These are phyloP conservation scores for Sclerotinia trifoliorum DNA, from an alignment of 2,329 filamentous ascomycete genomes.

Conservation along the genomic window DNA sequence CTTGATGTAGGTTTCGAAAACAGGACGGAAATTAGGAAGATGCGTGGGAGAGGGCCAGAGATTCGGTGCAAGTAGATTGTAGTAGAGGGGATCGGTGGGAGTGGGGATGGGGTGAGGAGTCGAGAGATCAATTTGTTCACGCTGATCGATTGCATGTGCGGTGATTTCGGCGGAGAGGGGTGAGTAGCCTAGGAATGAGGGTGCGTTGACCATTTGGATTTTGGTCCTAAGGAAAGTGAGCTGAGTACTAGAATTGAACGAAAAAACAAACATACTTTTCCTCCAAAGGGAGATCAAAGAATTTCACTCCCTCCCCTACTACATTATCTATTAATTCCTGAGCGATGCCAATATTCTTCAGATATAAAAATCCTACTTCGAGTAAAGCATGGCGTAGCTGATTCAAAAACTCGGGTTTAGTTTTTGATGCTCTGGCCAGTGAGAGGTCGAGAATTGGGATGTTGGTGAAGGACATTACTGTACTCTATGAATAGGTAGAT, in stretches of 20 bases:
- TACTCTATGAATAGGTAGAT: constrained; percentile 21
- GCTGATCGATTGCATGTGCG: constrained; percentile 71
- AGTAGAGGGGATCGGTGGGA: constrained; percentile 63
- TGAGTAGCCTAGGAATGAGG: constrained; percentile 70
- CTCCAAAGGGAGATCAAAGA: constrained; percentile 73
- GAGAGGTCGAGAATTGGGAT: constrained; percentile 78
- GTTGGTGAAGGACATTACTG: constrained; percentile 56
- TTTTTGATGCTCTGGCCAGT: constrained; percentile 58
- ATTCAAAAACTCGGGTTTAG: constrained; percentile 70
- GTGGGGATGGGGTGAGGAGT: constrained; percentile 70
- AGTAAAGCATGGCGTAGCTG: constrained; percentile 73
- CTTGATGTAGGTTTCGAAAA: constrained; percentile 72
- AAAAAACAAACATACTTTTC: constrained; percentile 58
- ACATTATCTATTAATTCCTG: constrained; percentile 64
- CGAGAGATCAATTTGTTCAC: constrained; percentile 84
- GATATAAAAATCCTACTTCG: constrained; percentile 85
- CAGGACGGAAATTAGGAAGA: constrained; percentile 65
- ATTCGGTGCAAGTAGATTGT: constrained; percentile 73
- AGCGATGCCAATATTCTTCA: constrained; percentile 74
- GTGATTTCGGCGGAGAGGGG: constrained; percentile 68
- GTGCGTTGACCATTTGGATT: constrained; percentile 72
- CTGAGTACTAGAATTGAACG: neutral
- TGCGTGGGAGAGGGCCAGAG: constrained; percentile 70
- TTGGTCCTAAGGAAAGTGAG: constrained; percentile 42
- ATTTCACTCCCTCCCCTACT: constrained; percentile 64